Evolutionary conservation across 192 early-diverging fungal genomes (phyloP).

Genomic region (Umbelopsis sp.): DNA sequence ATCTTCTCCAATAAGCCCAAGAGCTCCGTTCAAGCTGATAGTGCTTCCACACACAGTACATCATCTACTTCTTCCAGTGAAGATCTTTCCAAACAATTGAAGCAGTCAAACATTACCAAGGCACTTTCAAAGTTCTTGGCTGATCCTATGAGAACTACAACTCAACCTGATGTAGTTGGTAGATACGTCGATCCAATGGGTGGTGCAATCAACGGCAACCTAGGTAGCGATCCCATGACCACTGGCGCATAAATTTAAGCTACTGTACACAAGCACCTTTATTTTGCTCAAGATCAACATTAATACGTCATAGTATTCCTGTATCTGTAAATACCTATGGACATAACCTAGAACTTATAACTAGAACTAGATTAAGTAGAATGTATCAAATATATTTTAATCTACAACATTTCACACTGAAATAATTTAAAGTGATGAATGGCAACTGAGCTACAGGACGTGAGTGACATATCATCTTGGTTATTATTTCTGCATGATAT

Average conservation of each 20-base stretch:
- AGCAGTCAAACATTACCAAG: background rate
- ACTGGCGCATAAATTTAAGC: conserved; percentile 33
- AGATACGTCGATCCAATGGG: conserved; percentile 26
- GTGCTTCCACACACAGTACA: background rate
- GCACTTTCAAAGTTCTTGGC: conserved; percentile 13
- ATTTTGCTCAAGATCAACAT: background rate
- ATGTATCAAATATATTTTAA: background rate
- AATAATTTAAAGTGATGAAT: too few relatives aligned
- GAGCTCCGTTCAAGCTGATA: background rate
- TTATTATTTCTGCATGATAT: too few relatives aligned
- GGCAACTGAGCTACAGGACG: too few relatives aligned
- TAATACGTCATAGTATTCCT: background rate
- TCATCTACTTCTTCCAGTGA: background rate
- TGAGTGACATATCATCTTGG: too few relatives aligned
- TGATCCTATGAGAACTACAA: conserved; percentile 29
- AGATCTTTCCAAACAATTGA: background rate
- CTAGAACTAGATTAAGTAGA: background rate
- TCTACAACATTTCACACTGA: too few relatives aligned
- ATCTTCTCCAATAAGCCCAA: background rate
- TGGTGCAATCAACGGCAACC: background rate
- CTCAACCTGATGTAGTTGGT: conserved; percentile 29
- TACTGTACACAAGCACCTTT: too few relatives aligned
- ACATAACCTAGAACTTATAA: background rate
- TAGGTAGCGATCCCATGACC: conserved; percentile 22
- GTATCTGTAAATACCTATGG: background rate